Percentiles rank a stretch among this genome's conserved stretches.
Evolutionary conservation across 805 yeast genomes (phyloP).

Genomic region (Teunomyces lycoperdinae): DNA sequence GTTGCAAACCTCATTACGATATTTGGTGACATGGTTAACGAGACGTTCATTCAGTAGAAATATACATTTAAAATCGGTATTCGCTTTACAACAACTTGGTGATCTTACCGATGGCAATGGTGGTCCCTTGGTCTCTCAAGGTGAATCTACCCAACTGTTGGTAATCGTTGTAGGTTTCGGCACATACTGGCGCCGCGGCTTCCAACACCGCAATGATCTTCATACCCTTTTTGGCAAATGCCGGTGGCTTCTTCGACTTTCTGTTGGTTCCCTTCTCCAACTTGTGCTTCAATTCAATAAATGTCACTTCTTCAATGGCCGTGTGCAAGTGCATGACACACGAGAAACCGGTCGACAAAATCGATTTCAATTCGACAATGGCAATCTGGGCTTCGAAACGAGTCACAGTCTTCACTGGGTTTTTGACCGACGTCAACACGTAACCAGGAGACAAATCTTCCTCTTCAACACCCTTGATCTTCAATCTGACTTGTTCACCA

Average conservation of each 20-base stretch:
- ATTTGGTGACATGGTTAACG: conserved; percentile 29
- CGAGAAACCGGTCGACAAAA: conserved; percentile 90
- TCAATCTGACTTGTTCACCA: conserved; percentile 96
- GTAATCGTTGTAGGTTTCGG: conserved; percentile 87
- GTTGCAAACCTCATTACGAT: conserved; percentile 55
- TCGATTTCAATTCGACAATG: conserved; percentile 92
- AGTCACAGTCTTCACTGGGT: conserved; percentile 89
- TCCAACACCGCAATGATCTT: conserved; percentile 92
- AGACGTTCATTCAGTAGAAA: conserved; percentile 3
- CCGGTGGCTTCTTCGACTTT: conserved; percentile 94
- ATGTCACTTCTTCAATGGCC: conserved; percentile 91
- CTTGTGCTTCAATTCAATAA: conserved; percentile 82
- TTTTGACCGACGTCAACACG: conserved; percentile 79
- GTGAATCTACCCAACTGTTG: conserved; percentile 98
- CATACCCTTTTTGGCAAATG: conserved; percentile 98
- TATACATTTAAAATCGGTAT: background rate
- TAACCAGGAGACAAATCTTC: conserved; percentile 92
- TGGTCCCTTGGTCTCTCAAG: conserved; percentile 96
- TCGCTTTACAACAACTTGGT: conserved; percentile 69
- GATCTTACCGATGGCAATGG: conserved; percentile 98
- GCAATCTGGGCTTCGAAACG: conserved; percentile 95
- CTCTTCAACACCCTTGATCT: conserved; percentile 93
- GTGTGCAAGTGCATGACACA: conserved; percentile 99
- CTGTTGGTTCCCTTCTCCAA: conserved; percentile 96
- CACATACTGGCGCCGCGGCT: conserved; percentile 82